Evolutionary conservation across 768 basidiomycete genomes (phyloP), one percentile per base, ranked within the genome.

Genomic region (Gyrodon lividus): DNA sequence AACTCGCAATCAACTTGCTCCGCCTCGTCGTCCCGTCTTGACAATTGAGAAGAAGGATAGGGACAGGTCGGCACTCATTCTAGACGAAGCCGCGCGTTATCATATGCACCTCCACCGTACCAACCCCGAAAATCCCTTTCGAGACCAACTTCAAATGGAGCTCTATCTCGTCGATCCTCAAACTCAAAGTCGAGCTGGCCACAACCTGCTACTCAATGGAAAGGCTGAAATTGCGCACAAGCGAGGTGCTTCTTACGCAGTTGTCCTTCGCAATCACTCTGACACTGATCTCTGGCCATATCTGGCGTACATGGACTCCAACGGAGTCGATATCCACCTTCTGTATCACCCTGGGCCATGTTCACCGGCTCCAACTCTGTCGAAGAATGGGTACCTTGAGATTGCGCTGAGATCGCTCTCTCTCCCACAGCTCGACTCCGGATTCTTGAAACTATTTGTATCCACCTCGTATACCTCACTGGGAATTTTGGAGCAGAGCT

Each of bases 221-320:
- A 72, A 72, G 41, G 79, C 78, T n/a, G 71, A 72, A 23, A 72
- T 85, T 35, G 62, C 68, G 14, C 74, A 74, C 57, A 68, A 75
- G 45, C 63, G 68, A 53, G 67, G 67, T 26, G 64, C 74, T 40
- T 70, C 79, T 17, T 84, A 81, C 53, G 66, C 71, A 33, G 67
- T 83, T 42, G 67, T 76, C 31, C 62, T 85, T 20, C 74, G 70
- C 52, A 84, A 84, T 55, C 62, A 69, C 33, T 74, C 82, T 2
- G 72, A 76, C 55, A 56, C 65, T 50, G 77, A 81, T 60, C 74
- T 85, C 24, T 85, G 82, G 83, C 81, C 83, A 28, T 83, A 82
- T 61, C 71, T 85, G 30, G 75, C 76, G 1, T 82, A 79, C 61
- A 79, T 85, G 79, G 81, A 84, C 59, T 76, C 80, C 2, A 75